Conservation (phyloP, 1,284 basidiomycete genomes). For the Irpex lacteus region DNA sequence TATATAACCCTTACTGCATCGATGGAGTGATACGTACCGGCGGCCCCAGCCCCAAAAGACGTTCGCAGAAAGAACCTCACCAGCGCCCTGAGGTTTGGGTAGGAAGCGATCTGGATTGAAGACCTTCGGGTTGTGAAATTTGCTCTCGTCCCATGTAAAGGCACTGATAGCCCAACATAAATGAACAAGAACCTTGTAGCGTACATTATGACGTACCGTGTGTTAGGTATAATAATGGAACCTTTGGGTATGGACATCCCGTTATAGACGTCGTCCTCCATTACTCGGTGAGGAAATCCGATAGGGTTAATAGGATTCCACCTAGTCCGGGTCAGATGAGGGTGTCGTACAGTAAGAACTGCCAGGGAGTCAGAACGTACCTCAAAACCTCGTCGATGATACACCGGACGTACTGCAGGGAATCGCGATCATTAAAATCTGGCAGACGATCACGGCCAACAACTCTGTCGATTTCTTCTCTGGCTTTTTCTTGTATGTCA, state of each 20-base stretch:
- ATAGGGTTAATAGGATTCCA: constrained; percentile 1
- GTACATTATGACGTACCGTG: not conserved
- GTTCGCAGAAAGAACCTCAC: not conserved
- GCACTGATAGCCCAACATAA: not conserved
- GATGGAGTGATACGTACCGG: not conserved
- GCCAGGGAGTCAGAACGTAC: not conserved
- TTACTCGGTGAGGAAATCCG: constrained; percentile 5
- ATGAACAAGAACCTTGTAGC: not conserved
- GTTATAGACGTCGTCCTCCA: constrained; percentile 8
- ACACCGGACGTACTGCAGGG: constrained; percentile 13
- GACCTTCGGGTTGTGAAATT: not conserved
- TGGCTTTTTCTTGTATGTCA: constrained; percentile 12
- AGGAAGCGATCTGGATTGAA: constrained; percentile 7
- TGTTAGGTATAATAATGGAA: constrained; percentile 5
- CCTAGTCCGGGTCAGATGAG: not conserved
- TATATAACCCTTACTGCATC: not conserved
- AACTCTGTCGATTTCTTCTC: constrained; percentile 12
- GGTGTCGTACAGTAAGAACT: too few species aligned
- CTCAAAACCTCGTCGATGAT: constrained; percentile 11
- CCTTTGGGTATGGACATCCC: constrained; percentile 6
- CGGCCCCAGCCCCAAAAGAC: constrained; percentile 1
- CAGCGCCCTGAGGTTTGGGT: not conserved
- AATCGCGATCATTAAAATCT: constrained; percentile 12
- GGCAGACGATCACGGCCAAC: constrained; percentile 14
- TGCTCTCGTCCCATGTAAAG: not conserved